Base-by-base conservation (phyloP, 495 filamentous ascomycete genomes). In the Hyaloscypha hepaticicola region DNA sequence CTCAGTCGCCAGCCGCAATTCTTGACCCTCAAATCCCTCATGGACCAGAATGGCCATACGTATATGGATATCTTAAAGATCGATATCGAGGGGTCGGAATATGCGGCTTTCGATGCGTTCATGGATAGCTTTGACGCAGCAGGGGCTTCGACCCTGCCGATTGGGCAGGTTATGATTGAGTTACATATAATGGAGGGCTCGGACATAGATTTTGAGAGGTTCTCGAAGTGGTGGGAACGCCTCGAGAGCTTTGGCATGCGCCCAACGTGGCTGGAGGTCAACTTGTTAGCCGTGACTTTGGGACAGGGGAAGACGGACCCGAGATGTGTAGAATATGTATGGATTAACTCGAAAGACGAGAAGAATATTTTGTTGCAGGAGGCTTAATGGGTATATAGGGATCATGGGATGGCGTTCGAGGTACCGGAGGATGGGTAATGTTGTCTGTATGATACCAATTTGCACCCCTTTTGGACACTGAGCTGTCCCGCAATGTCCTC, bases 61-160 rank as follows among this genome's bases (percentile, higher is more conserved):
- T 74, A 74, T 60, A 73, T 76, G 61, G 73, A 76, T 63, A 71
- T 76, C 57, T 58, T 76, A 48, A 76, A 76, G 51, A 72, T 76
- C 34, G 73, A 76, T 64, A 70, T 76, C 57, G 73, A 76, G 55
- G 70, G 65, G 49, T 60, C 65, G 14, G 73, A 76, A 55, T 76
- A 69, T 63, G 64, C 62, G 27, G 67, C 70, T 22, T 59, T 76
- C 29, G 58, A 70, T 45, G 60, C 66, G 29, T 72, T 72, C 34
- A 64, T 68, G 66, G 61, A 68, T 61, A 38, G 45, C 29, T 59
- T 49, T 61, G 61, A 68, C 11, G 34, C 49, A 24, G 48, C 61
- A 14, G 57, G 56, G 19, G 12, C 16, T 14, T 16, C 38, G 38
- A 64, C 52, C 12, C 58, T 75, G 6, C 70, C 73, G 16, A 55